Conservation (phyloP, 257 asterid species). For the Coffea eugenioides region DNA sequence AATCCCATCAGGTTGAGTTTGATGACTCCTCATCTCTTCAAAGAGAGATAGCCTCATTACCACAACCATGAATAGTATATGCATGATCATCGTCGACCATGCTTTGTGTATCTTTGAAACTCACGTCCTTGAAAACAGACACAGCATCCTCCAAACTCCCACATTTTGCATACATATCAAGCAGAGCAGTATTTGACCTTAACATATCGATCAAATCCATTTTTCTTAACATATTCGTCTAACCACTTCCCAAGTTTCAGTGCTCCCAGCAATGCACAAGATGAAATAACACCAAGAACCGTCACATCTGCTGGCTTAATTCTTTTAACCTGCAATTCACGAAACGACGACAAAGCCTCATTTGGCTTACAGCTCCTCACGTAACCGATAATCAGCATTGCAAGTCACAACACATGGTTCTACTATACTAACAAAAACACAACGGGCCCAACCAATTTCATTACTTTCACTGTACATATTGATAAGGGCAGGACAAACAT, state of each 20-base stretch:
- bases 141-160: conserved; percentile 41
- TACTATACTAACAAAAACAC: conserved; percentile 24
- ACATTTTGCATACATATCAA: conserved; percentile 48
- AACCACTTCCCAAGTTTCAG: conserved; percentile 39
- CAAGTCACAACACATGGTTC: conserved; percentile 38
- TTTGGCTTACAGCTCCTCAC: conserved; percentile 38
- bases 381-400: conserved; percentile 33
- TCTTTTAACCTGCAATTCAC: conserved; percentile 27
- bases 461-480: conserved; percentile 35
- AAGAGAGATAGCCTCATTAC: conserved; percentile 30
- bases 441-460: conserved; percentile 22
- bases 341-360: conserved; percentile 31
- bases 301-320: conserved; percentile 39
- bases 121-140: conserved; percentile 29
- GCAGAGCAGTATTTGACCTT: conserved; percentile 40
- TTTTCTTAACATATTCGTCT: conserved; percentile 28
- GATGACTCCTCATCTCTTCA: conserved; percentile 26
- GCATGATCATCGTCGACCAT: conserved; percentile 44
- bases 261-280: conserved; percentile 38
- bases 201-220: conserved; percentile 28
- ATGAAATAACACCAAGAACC: conserved; percentile 33
- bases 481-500: conserved; percentile 36
- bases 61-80: conserved; percentile 39
- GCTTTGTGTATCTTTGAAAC: conserved; percentile 32
- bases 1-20: conserved; percentile 28